Evolutionary conservation across 2,329 filamentous ascomycete species (phyloP).

Genomic region (Cytospora leucostoma): DNA sequence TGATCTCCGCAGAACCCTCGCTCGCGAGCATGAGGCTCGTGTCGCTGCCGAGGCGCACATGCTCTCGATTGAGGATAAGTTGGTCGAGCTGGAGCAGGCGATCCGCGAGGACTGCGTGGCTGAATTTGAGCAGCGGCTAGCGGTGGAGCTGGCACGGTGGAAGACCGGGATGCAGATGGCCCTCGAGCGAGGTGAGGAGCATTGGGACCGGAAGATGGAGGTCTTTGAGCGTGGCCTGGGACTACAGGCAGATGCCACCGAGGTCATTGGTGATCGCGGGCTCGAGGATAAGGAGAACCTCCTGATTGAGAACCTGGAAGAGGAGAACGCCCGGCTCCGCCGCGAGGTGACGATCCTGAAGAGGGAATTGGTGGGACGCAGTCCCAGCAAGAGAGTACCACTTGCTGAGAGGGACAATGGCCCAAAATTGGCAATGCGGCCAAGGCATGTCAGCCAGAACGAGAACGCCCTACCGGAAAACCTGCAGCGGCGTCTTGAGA

Average conservation of each 20-base stretch:
- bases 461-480: constrained; percentile 32
- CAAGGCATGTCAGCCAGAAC: constrained; percentile 15
- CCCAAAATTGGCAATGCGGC: constrained; percentile 3
- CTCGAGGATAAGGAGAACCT: constrained; percentile 61
- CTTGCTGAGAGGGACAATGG: constrained; percentile 56
- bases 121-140: constrained; percentile 80
- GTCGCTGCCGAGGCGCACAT: constrained; percentile 73
- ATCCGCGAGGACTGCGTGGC: constrained; percentile 85
- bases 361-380: constrained; percentile 64
- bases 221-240: constrained; percentile 54
- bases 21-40: constrained; percentile 70
- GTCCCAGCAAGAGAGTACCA: constrained; percentile 61
- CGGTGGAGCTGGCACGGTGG: constrained; percentile 78
- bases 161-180: constrained; percentile 77
- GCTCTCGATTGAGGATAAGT: constrained; percentile 65
- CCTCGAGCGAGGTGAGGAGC: constrained; percentile 76
- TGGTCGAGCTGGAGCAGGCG: constrained; percentile 73
- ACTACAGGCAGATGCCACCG: constrained; percentile 50
- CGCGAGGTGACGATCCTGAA: constrained; percentile 65
- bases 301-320: constrained; percentile 63
- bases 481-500: constrained; percentile 52
- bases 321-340: constrained; percentile 70
- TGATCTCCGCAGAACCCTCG: constrained; percentile 67
- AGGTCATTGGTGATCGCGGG: constrained; percentile 46
- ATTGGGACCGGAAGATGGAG: constrained; percentile 80